Evolutionary conservation across 2,329 filamentous ascomycete genomes (phyloP).

Genomic region (Aphanocladium album): DNA sequence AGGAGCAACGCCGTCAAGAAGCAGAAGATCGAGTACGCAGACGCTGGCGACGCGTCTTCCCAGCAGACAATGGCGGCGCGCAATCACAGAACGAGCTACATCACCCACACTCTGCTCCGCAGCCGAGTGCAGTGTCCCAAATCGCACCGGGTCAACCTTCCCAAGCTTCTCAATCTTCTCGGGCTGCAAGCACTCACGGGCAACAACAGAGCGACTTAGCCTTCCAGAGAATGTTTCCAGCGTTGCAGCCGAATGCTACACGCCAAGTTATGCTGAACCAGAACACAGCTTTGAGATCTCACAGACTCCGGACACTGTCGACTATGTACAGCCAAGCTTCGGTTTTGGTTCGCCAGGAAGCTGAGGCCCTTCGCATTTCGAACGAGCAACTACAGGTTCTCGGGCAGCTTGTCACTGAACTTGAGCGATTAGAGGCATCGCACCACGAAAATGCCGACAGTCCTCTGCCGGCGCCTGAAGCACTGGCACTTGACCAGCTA

Average conservation of each 20-base stretch:
- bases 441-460: neutral
- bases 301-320: neutral
- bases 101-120: neutral
- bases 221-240: neutral
- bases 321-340: constrained; percentile 2
- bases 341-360: constrained; percentile 8
- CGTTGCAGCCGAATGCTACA: neutral
- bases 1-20: constrained; percentile 7
- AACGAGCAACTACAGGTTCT: constrained; percentile 11
- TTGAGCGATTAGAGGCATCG: constrained; percentile 2
- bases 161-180: neutral
- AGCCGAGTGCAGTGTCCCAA: neutral
- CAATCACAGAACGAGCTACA: neutral
- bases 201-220: neutral
- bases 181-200: neutral
- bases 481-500: neutral
- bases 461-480: neutral
- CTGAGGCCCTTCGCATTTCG: constrained; percentile 5
- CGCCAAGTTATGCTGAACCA: neutral
- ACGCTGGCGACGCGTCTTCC: neutral
- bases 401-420: constrained; percentile 6
- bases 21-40: constrained; percentile 4
- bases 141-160: neutral
- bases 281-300: neutral
- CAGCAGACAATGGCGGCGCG: neutral